Base-by-base conservation (phyloP, 345 rosid genomes). In the Anacardium occidentale region DNA sequence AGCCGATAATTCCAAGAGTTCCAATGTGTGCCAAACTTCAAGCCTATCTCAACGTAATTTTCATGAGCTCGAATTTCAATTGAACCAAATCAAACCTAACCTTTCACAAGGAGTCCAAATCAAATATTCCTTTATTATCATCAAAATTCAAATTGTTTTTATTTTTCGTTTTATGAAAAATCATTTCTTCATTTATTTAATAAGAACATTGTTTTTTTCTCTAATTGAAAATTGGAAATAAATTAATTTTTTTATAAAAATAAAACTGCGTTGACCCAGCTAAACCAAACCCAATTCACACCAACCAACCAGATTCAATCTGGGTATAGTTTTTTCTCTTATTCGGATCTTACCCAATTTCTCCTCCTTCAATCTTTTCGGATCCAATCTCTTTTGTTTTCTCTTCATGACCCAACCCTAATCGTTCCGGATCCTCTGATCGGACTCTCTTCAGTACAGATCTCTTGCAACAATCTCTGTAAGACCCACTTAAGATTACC, bases 381-480 rank as follows among this genome's bases (percentile, higher is more conserved):
- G 55, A 70, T 40, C 72, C 69, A 26, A 65, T 62, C 73, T 18
- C 1, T 34, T 59, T 34, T 60, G 44, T 55, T 55, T 68, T 71
- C 18, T 61, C 62, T 51, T 53, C 52, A 60, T 57, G 68, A 68
- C 71, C 76, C 69, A 72, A 75, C 80, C 77, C 74, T 34, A 71
- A 72, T 74, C 78, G 75, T 76, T 40, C 75, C 92, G 92, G 92
- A 86, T 85, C 92, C 85, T 82, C 87, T 78, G 81, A 78, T 88
- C 83, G 82, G 78, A 79, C 69, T 80, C 84, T 75, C 70, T 59
- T 75, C 76, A 61, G 29, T 51, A 7, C 5, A 13, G 52, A 58
- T 17, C 66, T 71, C 71, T 62, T 45, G 54, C 58, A 50, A 17
- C 45, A 71, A 70, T 56, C 68, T 72, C 25, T 42, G 76, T 68